These are phyloP conservation scores for Verticillium longisporum DNA, from an alignment of 2,329 filamentous ascomycete species.

Conservation along the genomic window DNA sequence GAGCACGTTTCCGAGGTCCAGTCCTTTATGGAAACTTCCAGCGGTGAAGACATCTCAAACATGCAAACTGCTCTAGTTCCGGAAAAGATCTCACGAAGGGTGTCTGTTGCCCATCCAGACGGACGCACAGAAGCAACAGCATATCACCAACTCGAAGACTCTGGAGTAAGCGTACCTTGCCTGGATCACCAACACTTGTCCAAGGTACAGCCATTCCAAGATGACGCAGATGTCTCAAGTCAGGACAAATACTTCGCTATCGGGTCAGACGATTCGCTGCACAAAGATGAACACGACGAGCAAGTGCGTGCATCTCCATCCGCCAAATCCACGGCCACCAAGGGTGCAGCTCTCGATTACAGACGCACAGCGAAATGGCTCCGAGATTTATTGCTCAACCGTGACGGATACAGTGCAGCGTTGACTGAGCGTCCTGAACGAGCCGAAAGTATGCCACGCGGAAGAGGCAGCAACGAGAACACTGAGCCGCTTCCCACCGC, in stretches of 20 bases:
- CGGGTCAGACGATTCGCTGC: slow-evolving; percentile 4
- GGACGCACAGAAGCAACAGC: neutral
- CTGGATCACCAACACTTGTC: slow-evolving; percentile 4
- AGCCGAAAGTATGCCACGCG: slow-evolving; percentile 2
- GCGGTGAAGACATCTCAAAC: neutral
- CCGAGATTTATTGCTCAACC: slow-evolving; percentile 19
- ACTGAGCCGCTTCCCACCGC: neutral
- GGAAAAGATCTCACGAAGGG: neutral
- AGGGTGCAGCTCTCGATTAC: slow-evolving; percentile 22
- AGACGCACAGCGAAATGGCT: slow-evolving; percentile 26
- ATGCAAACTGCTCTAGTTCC: neutral
- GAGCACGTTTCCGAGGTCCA: slow-evolving; percentile 5
- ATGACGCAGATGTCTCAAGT: neutral
- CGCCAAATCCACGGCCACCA: slow-evolving; percentile 16
- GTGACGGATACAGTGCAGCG: slow-evolving; percentile 16
- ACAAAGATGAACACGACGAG: neutral
- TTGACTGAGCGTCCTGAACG: slow-evolving; percentile 19
- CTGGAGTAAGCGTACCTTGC: neutral
- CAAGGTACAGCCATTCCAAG: slow-evolving; percentile 5
- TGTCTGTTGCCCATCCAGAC: neutral
- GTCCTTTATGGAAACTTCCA: neutral
- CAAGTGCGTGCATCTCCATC: neutral
- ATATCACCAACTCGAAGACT: neutral
- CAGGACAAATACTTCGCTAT: neutral
- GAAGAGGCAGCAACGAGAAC: neutral